Conservation (phyloP, 202 grass and related monocot species). For the Schoenoplectus triqueter region DNA sequence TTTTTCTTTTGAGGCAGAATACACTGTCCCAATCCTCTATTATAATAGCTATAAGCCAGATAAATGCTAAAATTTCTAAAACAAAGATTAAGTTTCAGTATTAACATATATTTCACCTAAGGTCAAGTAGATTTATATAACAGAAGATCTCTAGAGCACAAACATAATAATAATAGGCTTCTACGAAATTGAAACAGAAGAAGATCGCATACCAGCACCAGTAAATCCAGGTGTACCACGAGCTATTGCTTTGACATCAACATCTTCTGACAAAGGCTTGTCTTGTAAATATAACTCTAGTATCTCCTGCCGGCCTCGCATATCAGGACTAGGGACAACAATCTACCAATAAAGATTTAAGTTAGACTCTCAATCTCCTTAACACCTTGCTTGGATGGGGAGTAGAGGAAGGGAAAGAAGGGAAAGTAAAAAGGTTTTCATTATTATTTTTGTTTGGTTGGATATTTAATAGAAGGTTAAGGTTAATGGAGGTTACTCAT, state of each 20-base stretch:
- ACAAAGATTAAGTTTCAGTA: not conserved
- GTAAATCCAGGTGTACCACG: slow-evolving; percentile 97
- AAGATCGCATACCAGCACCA: slow-evolving; percentile 74
- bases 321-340: slow-evolving; percentile 93
- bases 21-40: not conserved
- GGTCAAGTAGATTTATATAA: not conserved
- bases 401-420: too few relatives aligned
- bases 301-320: slow-evolving; percentile 91
- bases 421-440: too few relatives aligned
- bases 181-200: slow-evolving; percentile 19
- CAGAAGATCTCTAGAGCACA: not conserved
- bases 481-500: too few relatives aligned
- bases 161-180: slow-evolving; percentile 10
- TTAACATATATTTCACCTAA: not conserved
- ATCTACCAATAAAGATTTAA: slow-evolving; percentile 60
- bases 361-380: not conserved
- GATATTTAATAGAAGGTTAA: too few relatives aligned
- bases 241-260: slow-evolving; percentile 86
- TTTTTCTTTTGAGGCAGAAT: slow-evolving; percentile 22
- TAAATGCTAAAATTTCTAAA: not conserved
- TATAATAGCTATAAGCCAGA: not conserved
- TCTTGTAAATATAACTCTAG: slow-evolving; percentile 97
- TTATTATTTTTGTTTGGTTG: too few relatives aligned
- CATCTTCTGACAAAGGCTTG: slow-evolving; percentile 78
- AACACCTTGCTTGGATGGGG: too few relatives aligned